These are phyloP conservation scores for Hypoxylon sp. DNA, from an alignment of 2,329 filamentous ascomycete species.

Conservation along the genomic window DNA sequence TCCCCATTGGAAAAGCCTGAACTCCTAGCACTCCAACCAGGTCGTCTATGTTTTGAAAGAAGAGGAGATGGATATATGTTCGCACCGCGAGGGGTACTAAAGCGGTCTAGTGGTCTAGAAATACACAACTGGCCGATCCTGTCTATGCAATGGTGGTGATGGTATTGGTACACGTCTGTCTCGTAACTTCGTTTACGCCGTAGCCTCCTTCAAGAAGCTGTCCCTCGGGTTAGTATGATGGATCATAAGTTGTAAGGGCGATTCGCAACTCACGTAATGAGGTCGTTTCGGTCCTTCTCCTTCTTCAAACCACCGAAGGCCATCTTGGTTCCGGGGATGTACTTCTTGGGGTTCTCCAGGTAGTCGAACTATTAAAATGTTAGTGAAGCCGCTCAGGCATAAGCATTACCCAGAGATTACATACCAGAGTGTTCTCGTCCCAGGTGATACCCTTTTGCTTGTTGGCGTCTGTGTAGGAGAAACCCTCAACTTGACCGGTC, in stretches of 20 bases:
- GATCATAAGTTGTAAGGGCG: background rate
- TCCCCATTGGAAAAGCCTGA: constrained; percentile 30
- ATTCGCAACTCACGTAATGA: constrained; percentile 85
- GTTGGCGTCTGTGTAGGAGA: constrained; percentile 99
- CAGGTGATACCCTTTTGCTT: constrained; percentile 94
- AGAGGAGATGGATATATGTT: constrained; percentile 52
- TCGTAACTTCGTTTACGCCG: constrained; percentile 67
- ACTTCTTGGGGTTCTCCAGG: constrained; percentile 99
- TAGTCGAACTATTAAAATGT: constrained; percentile 79
- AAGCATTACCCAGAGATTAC: constrained; percentile 47
- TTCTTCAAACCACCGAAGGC: constrained; percentile 99
- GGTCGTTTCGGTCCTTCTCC: constrained; percentile 98
- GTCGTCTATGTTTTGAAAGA: constrained; percentile 35
- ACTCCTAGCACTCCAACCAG: constrained; percentile 40
- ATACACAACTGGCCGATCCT: constrained; percentile 50
- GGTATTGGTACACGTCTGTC: constrained; percentile 54
- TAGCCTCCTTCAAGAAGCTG: constrained; percentile 77
- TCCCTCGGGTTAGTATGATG: constrained; percentile 17
- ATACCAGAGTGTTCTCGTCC: constrained; percentile 86
- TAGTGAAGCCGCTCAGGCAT: constrained; percentile 27
- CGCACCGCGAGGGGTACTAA: constrained; percentile 45
- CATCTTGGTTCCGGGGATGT: constrained; percentile 99
- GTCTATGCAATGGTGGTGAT: constrained; percentile 50
- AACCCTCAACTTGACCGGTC: constrained; percentile 90
- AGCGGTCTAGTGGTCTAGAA: constrained; percentile 53